These are phyloP conservation scores for Ostreobium quekettii DNA, from an alignment of 139 green algal species.

Conservation along the genomic window DNA sequence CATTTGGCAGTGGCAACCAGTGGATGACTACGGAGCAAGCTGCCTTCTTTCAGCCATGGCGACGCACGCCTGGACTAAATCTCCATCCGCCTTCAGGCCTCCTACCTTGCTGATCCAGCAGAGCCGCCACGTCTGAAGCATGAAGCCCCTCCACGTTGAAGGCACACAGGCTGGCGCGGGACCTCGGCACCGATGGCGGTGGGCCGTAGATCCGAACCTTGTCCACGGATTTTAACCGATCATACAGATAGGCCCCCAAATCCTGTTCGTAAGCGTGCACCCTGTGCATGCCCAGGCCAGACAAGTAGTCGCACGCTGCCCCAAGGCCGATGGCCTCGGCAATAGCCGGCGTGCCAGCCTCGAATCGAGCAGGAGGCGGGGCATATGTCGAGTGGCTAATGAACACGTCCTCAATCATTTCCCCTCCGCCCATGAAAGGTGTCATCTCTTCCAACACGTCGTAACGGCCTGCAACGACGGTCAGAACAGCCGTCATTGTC, in stretches of 20 bases:
- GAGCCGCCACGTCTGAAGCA: conserved; percentile 86
- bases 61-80: no score
- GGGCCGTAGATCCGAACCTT: conserved; percentile 85
- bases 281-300: conserved; percentile 55
- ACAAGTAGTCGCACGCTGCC: conserved; percentile 57
- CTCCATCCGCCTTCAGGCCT: conserved; percentile 25
- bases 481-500: not conserved
- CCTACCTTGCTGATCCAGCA: conserved; percentile 61
- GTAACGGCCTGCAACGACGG: conserved; percentile 23
- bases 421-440: conserved; percentile 92
- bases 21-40: no score
- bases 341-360: conserved; percentile 95
- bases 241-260: conserved; percentile 72
- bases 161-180: conserved; percentile 68
- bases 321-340: conserved; percentile 65
- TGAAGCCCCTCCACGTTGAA: conserved; percentile 97
- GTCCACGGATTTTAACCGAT: conserved; percentile 55
- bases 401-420: conserved; percentile 97
- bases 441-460: conserved; percentile 85
- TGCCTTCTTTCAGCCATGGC: no score
- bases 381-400: conserved; percentile 89
- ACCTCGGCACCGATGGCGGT: conserved; percentile 24
- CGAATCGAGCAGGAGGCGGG: conserved; percentile 82
- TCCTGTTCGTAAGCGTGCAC: conserved; percentile 72
- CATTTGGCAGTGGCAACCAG: no score